phyloP scores from a whole-genome alignment of 1,284 basidiomycete genomes.

The Bjerkandera adusta region DNA sequence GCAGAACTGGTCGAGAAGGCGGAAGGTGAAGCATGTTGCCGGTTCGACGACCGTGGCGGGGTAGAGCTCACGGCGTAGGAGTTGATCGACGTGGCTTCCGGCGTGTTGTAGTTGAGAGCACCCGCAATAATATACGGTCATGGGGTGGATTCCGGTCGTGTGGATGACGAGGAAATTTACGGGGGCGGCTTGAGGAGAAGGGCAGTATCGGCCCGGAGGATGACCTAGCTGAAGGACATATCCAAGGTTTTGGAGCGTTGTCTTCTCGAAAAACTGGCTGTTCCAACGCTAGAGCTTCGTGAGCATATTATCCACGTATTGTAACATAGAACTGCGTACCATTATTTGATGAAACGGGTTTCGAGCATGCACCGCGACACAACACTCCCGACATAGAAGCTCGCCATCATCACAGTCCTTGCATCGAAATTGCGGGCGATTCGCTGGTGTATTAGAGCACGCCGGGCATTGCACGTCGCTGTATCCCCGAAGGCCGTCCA shows the following conservation, averaged over 20 bases:
- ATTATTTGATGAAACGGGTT: too few relatives aligned
- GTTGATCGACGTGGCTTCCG: conserved; percentile 4
- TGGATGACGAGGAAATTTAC: conserved; percentile 10
- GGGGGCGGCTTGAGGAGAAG: not conserved
- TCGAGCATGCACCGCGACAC: too few relatives aligned
- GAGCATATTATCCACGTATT: too few relatives aligned
- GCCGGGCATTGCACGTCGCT: not conserved
- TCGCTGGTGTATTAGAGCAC: too few relatives aligned
- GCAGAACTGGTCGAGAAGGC: conserved; percentile 8
- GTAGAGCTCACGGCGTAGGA: conserved; percentile 3
- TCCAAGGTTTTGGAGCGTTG: conserved; percentile 3
- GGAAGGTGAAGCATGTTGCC: conserved; percentile 8
- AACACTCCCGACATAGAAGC: too few relatives aligned
- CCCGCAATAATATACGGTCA: conserved; percentile 5
- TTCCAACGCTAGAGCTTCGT: conserved; percentile 8
- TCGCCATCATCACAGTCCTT: too few relatives aligned
- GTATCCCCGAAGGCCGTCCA: not conserved
- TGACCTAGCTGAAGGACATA: conserved; percentile 13
- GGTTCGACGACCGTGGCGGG: conserved; percentile 7
- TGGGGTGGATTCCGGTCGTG: conserved; percentile 11
- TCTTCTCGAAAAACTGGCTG: not conserved
- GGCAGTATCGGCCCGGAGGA: not conserved
- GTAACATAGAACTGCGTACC: too few relatives aligned
- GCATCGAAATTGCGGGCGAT: too few relatives aligned
- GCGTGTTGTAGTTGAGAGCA: not conserved